A percentile compares a stretch with the other conserved stretches of the same genome.
Conservation (phyloP, 306 rosid species). For the Acmispon strigosus region DNA sequence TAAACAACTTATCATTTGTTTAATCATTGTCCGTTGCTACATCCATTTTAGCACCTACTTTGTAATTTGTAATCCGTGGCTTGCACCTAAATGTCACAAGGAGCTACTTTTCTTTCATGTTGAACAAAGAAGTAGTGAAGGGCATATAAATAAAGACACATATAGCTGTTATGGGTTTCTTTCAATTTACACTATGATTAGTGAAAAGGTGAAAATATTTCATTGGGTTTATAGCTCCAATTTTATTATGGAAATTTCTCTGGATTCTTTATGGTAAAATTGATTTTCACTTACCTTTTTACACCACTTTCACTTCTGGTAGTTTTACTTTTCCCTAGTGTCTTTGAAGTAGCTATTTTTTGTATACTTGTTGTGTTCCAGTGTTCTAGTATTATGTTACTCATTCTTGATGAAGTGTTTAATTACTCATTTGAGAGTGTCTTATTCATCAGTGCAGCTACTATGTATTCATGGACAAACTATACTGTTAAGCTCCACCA, state of each 20-base stretch:
- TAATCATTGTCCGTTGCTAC: neutral
- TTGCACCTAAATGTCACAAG: neutral
- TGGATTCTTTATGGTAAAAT: neutral
- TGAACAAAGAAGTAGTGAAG: neutral
- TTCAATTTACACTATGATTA: neutral
- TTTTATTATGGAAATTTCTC: neutral
- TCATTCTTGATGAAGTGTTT: neutral
- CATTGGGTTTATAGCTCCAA: neutral
- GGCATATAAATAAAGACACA: neutral
- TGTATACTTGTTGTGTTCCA: neutral
- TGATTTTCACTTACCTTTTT: neutral
- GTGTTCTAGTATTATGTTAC: neutral
- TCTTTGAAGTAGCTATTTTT: neutral
- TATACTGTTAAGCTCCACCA: neutral
- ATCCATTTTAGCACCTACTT: neutral
- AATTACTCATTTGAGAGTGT: neutral
- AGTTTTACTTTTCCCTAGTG: neutral
- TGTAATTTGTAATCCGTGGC: neutral
- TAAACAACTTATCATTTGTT: no score
- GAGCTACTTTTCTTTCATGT: conserved; percentile 2
- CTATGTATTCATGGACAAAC: neutral
- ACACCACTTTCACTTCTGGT: neutral
- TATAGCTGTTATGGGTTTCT: neutral
- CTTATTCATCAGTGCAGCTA: neutral
- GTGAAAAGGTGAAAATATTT: neutral